Evolutionary conservation across 495 filamentous ascomycete genomes (phyloP), one percentile per base, ranked within the genome.

Genomic region (Penicillium longicatenatum): DNA sequence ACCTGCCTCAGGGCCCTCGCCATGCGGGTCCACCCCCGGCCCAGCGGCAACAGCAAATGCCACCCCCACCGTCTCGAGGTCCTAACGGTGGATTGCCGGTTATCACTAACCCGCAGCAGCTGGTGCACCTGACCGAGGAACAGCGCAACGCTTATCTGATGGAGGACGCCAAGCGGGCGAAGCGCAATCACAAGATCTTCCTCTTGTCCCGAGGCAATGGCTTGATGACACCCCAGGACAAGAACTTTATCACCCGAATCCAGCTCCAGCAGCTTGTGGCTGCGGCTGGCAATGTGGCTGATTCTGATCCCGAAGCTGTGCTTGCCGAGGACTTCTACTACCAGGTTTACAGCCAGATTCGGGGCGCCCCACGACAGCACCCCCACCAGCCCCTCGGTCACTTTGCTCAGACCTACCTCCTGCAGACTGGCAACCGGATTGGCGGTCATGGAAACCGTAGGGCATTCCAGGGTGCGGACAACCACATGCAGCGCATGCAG

Each of bases 401-500:
- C 66, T 97, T 99, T 70, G 95, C 94, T 3, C 94, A 99, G 70
- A 99, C 94, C 0, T 99, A 99, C 69, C 79, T 99, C 2, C 93
- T 95, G 69, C 91, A 96, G 71, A 96, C 91, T 4, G 92, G 90
- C 16, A 87, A 87, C 57, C 86, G 91, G 20, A 80, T 88, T 60
- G 89, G 89, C 39, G 84, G 86, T 37, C 72, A 76, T 55, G 68
- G 75, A 30, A 77, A 80, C 64, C 78, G 90, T 60, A 81, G 92
- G 54, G 86, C 93, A 50, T 82, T 83, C 60, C 78, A 80, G 31
- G 82, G 89, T 29, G 93, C 91, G 4, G 93, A 99, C 70, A 98
- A 97, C 65, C 94, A 99, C 69, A 88, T 98, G 81, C 94, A 97
- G 66, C 86, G 94, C 24, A 99, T 99, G 94, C 92, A 99, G 72